These are phyloP conservation scores for Suhomyces xylopsoci DNA, from an alignment of 805 yeast species.

Conservation along the genomic window DNA sequence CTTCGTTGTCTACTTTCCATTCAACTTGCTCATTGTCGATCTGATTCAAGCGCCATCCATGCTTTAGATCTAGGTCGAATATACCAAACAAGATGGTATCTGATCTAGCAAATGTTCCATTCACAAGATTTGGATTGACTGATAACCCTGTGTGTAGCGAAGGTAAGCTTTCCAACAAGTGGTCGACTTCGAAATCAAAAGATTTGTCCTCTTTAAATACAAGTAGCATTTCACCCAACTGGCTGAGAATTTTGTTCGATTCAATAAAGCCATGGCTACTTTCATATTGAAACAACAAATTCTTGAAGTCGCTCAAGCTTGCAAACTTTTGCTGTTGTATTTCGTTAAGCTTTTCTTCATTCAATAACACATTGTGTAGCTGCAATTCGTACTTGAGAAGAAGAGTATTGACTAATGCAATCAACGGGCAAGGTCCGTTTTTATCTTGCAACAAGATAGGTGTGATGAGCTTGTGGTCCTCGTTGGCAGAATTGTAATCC, in stretches of 20 bases:
- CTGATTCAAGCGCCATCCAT: constrained; percentile 76
- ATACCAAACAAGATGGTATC: constrained; percentile 54
- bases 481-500: constrained; percentile 11
- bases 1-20: constrained; percentile 6
- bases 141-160: constrained; percentile 65
- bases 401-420: constrained; percentile 72
- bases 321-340: constrained; percentile 9
- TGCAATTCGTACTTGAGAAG: constrained; percentile 46
- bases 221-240: constrained; percentile 47
- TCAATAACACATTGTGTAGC: constrained; percentile 10
- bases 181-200: constrained; percentile 30
- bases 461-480: constrained; percentile 35
- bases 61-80: constrained; percentile 62
- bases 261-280: constrained; percentile 12
- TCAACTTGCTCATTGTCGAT: constrained; percentile 17
- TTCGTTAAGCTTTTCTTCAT: constrained; percentile 1
- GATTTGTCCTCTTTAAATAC: constrained; percentile 17
- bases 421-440: constrained; percentile 87
- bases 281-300: constrained; percentile 11
- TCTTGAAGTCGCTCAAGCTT: constrained; percentile 16
- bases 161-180: constrained; percentile 57
- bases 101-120: constrained; percentile 49
- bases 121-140: constrained; percentile 62
- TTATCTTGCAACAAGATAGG: constrained; percentile 70
- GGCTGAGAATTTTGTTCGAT: constrained; percentile 43